Evolutionary conservation across 1,284 basidiomycete genomes (phyloP), one percentile per base, ranked within the genome.

Genomic region (Calocybe gambosa): DNA sequence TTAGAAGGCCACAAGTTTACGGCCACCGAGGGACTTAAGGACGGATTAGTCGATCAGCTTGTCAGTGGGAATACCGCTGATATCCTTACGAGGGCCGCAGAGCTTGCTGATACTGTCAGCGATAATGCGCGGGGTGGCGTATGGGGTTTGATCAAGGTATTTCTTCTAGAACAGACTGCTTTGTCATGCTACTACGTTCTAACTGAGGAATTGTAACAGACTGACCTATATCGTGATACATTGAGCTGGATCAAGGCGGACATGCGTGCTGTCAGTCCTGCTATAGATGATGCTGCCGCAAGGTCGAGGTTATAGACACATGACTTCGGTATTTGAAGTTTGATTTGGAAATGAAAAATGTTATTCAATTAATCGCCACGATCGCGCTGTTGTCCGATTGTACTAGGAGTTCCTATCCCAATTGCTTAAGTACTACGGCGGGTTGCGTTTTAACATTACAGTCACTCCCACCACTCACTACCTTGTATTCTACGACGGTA

Each of bases 1-100:
- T 72, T 95, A 3, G 89, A 93, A 58, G 93, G 89, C 0, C 78
- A 90, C 56, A 77, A 89, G 34, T 94, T 92, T 65, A 81, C 83
- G 1, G 83, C 91, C 5, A 54, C 67, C 10, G 90, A 95, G 61
- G 84, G 89, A 1, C 66, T 82, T 3, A 62, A 74, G 8, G 71
- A 70, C 13, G 85, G 87, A 3, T 64, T 96, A 8, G 67, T 96
- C 18, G 93, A 96, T 60, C 71, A 77, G 50, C 60, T 87, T 39
- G 87, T 80, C 19, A 69, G 68, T 43, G 78, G 70, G 5, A 67
- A 68, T 33, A 80, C 82, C 0, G 71, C 77, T 38, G 74, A 70
- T 38, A 74, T 94, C 3, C 57, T 93, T 16, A 67, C 67, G 13
- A 77, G 78, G 46, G 85, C 83, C 0, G 71, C 73, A 48, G 70